These are phyloP conservation scores for Pythium biforme DNA, from an alignment of 352 stramenopile genomes.

Conservation along the genomic window DNA sequence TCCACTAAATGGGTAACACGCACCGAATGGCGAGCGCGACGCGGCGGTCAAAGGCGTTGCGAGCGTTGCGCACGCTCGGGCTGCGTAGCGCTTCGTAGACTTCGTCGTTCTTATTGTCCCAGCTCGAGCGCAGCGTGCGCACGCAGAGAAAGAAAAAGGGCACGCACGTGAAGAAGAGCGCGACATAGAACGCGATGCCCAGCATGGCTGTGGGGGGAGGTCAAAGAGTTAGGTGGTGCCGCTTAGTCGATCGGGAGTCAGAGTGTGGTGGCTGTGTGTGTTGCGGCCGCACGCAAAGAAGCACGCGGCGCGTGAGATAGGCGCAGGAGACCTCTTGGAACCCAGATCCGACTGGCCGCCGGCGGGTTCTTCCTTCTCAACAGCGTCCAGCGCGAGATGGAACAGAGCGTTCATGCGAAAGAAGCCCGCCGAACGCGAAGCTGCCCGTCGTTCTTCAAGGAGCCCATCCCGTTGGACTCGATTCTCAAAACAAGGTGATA, in stretches of 20 bases:
- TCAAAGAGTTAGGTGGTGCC: neutral
- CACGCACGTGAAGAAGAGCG: conserved; percentile 21
- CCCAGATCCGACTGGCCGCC: neutral
- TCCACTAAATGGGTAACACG: too few relatives aligned
- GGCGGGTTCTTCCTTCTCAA: neutral
- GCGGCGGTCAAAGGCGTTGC: conserved; percentile 22
- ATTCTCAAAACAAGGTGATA: conserved; percentile 9
- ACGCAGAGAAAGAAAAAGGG: conserved; percentile 20
- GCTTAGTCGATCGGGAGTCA: neutral
- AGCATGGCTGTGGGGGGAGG: conserved; percentile 6
- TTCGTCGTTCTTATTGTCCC: conserved; percentile 28
- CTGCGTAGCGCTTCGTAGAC: conserved; percentile 29
- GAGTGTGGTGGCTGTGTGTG: too few relatives aligned
- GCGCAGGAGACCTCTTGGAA: neutral
- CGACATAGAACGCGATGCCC: conserved; percentile 17
- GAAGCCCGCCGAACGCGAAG: conserved; percentile 2
- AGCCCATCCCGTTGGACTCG: neutral
- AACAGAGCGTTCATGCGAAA: neutral
- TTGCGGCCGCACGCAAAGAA: too few relatives aligned
- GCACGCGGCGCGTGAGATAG: conserved; percentile 4
- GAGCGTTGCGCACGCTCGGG: conserved; percentile 22
- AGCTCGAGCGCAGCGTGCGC: conserved; percentile 17
- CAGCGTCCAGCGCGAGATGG: neutral
- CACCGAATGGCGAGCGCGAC: conserved; percentile 23
- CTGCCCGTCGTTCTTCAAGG: conserved; percentile 16